Base-by-base conservation (phyloP, 208 protist genomes). In the Leptomonas seymouri region DNA sequence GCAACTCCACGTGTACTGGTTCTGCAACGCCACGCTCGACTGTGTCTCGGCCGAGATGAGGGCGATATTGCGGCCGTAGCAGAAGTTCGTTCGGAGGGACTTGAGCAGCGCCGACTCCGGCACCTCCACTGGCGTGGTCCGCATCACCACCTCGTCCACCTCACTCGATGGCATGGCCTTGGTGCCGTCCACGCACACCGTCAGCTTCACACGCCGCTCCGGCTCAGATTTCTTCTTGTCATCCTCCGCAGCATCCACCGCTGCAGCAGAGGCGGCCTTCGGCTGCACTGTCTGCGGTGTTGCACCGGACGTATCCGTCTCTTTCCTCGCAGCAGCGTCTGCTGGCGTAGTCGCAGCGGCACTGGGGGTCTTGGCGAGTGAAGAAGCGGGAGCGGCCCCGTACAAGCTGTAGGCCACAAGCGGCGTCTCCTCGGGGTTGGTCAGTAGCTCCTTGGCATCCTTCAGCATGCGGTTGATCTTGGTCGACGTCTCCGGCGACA, bases 381-480 rank as follows among this genome's bases (percentile, higher is more conserved):
- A 44, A 18, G 64, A 6, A 28, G 25, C 20, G 18, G 48, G 28
- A 44, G 21, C 44, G 1, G 23, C 36, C 31, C 54, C 27, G 48
- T 51, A 42, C 48, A 71, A 46, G 50, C n/a, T 45, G 59, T 77
- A 77, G 14, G 64, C 64, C 3, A 50, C 44, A 2, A 77, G 64
- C 50, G 64, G 57, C 41, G 71, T 71, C 51, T 77, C 46, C 56
- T 84, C 81, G 2, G 85, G 88, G 9, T 83, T 75, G 12, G 71
- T 62, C 54, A 86, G 31, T 44, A 91, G 41, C 42, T 73, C 81
- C 79, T 91, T 76, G 28, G 88, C 85, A 63, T 94, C 88, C 58
- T 81, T 94, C 41, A 94, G 70, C 84, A 94, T 91, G 53, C 68
- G 50, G 51, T 82, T 71, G 71, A 94, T 87, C 53, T 84, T 82